A percentile compares a stretch with the other conserved stretches of the same genome.
phyloP scores from a whole-genome alignment of 2,329 filamentous ascomycete genomes.

The Didymella exigua region DNA sequence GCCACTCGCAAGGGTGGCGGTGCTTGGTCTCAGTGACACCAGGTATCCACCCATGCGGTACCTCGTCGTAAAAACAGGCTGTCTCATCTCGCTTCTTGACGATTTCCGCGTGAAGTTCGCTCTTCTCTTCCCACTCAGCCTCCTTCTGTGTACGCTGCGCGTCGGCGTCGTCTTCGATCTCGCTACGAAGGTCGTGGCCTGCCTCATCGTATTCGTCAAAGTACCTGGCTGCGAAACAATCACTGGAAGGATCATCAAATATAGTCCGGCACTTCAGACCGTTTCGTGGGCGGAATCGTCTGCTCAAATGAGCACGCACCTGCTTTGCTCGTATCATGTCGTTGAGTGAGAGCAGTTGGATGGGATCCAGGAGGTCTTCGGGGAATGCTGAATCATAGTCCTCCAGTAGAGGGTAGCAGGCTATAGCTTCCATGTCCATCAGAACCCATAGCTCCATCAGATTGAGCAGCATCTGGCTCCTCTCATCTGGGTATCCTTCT shows the following conservation, averaged over 20 bases:
- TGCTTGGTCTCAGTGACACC: slow-evolving; percentile 4
- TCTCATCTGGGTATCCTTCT: slow-evolving; percentile 54
- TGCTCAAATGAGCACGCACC: slow-evolving; percentile 58
- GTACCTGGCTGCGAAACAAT: slow-evolving; percentile 57
- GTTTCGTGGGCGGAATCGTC: slow-evolving; percentile 38
- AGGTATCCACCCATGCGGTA: slow-evolving; percentile 20
- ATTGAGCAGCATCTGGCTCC: slow-evolving; percentile 59
- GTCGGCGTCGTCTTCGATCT: slow-evolving; percentile 46
- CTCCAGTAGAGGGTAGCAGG: slow-evolving; percentile 54
- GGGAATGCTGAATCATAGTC: slow-evolving; percentile 60
- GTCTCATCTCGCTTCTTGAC: slow-evolving; percentile 21
- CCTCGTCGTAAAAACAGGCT: slow-evolving; percentile 46
- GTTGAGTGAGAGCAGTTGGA: slow-evolving; percentile 56
- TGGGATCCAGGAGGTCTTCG: slow-evolving; percentile 58
- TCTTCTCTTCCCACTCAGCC: slow-evolving; percentile 46
- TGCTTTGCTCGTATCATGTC: slow-evolving; percentile 59
- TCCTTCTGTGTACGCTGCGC: slow-evolving; percentile 44
- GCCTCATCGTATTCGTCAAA: slow-evolving; percentile 44
- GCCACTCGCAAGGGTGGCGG: slow-evolving; percentile 29
- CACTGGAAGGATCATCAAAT: slow-evolving; percentile 51
- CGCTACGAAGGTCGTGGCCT: slow-evolving; percentile 38
- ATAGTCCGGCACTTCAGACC: slow-evolving; percentile 48
- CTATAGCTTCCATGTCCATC: slow-evolving; percentile 59
- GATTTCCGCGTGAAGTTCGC: slow-evolving; percentile 14
- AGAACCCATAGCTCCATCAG: slow-evolving; percentile 64